Evolutionary conservation across 2,329 filamentous ascomycete genomes (phyloP), one percentile per base, ranked within the genome.

Genomic region (Escovopsis sp.): DNA sequence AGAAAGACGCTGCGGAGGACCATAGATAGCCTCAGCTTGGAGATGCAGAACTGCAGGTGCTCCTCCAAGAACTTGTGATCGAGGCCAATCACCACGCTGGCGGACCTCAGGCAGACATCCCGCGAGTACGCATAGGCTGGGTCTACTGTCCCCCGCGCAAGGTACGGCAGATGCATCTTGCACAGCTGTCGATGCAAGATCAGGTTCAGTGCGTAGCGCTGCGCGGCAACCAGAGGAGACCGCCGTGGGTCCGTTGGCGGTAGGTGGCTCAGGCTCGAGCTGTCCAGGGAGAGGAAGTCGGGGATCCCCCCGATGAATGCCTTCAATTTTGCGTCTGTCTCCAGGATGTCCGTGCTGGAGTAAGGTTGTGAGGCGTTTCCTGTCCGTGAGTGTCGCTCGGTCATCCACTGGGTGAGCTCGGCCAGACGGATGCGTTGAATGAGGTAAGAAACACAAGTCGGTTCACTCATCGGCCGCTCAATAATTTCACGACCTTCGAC

Each of bases 361-460:
- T 49, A 43, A 16, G 50, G 46, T 10, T 60, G 56, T n/a, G 44
- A 39, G 11, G 40, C 46, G 12, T 47, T 44, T 5, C 21, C 21
- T 2, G 21, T 6, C 21, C 21, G 21, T 10, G 21, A 2, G 10
- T 23, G 21, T 6, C 21, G 21, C 30, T 63, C 60, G 10, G 52
- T 45, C 10, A 59, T 50, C 4, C 45, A 41, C 8, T 56, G 58
- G 35, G 49, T 50, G 15, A 60, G 41, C 27, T 62, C 58, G 7
- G 54, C 51, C 1, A 63, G 46, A 4, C 51, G 53, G 34, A 56
- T 48, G 13, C 59, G 54, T 29, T 59, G 53, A 10, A 63, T 42
- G 19, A 58, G 53, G 34, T 55, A 59, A 2, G 57, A 58, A 35
- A 58, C 48, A 15, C 45, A 47, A 0, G 60, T 62, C 1, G 50